Evolutionary conservation across 352 stramenopile genomes (phyloP), one percentile per base, ranked within the genome.

Genomic region (Thalassiosira livingstoniorum): DNA sequence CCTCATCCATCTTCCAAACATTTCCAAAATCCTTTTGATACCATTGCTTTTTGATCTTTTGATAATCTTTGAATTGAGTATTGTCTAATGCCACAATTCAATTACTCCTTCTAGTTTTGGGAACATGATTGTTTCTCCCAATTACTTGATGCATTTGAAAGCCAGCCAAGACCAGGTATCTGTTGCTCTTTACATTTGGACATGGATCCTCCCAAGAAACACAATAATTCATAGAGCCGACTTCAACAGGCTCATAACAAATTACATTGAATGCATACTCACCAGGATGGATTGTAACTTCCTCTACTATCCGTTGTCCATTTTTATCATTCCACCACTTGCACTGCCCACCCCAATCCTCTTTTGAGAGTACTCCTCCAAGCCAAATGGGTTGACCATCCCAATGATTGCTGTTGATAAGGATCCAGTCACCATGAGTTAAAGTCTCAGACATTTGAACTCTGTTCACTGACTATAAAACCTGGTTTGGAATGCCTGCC

Each of bases 131-230:
- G 13, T 21, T 43, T 65, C 29, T 45, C 31, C 57, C 57, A 65
- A 27, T 27, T 11, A 65, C 27, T 65, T 65, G 57, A 45, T 65
- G 57, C 57, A 65, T 65, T 27, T 65, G 29, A 45, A 65, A 65
- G 5, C 57, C 57, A 45, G n/a, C 18, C 39, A 27, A 23, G 11
- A 65, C 45, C n/a, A 65, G 45, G 45, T 65, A 27, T 27, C 29
- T 39, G 23, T 65, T 65, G 57, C 57, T 67, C 13, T 47, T 7
- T 47, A 47, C 39, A 18, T 18, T 47, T 47, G 39, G 39, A 7
- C 39, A 15, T 15, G 15, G 15, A 15, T 18, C 7, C 39, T 47
- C 39, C 15, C 15, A 18, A 7, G 7, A 18, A 15, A 47, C 15
- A 15, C 39, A 47, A 47, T 47, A 47, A 18, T 47, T 15, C 7